Evolutionary conservation across 139 green algal species (phyloP), one percentile per base, ranked within the genome.

Genomic region (Dunaliella sp.): DNA sequence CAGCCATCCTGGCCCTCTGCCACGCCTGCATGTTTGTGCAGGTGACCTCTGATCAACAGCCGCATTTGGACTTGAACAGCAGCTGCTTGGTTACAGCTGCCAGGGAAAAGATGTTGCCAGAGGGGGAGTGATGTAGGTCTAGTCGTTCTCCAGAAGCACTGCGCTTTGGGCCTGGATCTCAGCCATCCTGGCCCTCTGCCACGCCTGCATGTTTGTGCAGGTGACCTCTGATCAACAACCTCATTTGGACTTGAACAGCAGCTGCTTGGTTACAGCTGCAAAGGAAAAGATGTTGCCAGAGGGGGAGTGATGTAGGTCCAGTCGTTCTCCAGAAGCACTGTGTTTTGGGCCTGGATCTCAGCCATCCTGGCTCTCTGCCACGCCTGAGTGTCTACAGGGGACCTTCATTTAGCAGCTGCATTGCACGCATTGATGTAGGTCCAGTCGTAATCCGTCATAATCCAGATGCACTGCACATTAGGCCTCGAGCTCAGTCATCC

Each of bases 361-460:
- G 93, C 33, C 35, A 90, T 72, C 1, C 94, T 88, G 2, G 91
- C 77, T 3, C 72, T 75, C 82, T 93, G 83, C 95, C 95, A 98
- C 31, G 92, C 81, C 84, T 92, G 86, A 38, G 36, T 32, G 57
- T n/a, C n/a, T n/a, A n/a, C n/a, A n/a, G n/a, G n/a, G n/a, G n/a
- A n/a, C n/a, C n/a, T n/a, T n/a, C n/a, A n/a, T n/a, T n/a, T n/a
- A n/a, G n/a, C n/a, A n/a, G n/a, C n/a, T n/a, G n/a, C n/a, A n/a
- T n/a, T n/a, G 48, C 77, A 98, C 1, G 90, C 85, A 28, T 94
- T 97, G 26, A 94, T 98, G 91, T 93, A 98, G 28, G 96, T 98
- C 95, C 96, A 98, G 87, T 98, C 96, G 89, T 98, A 98, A 12
- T n/a, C n/a, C n/a, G n/a, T n/a, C n/a, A n/a, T 98, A 98, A 12